phyloP scores from a whole-genome alignment of 441 rosid genomes.

The Hura crepitans region DNA sequence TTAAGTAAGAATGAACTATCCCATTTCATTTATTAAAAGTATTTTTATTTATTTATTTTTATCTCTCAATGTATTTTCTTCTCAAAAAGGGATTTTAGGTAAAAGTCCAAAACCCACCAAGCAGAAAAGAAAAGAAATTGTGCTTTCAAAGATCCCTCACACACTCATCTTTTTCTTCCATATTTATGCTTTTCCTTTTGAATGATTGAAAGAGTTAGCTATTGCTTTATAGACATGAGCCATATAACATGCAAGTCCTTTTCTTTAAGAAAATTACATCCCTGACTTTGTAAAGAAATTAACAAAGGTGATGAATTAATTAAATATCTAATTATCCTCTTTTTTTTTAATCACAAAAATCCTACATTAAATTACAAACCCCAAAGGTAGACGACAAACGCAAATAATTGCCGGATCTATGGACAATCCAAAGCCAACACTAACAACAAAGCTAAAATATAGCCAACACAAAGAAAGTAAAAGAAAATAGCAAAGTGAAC shows the following conservation, averaged over 20 bases:
- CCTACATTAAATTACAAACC: constrained; percentile 24
- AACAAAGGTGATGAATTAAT: constrained; percentile 8
- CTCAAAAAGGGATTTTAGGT: neutral
- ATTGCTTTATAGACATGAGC: neutral
- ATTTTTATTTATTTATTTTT: no score
- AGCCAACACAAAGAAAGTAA: neutral
- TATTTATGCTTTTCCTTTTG: neutral
- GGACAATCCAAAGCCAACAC: constrained; percentile 32
- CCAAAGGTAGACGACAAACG: constrained; percentile 35
- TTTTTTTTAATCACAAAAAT: constrained; percentile 6
- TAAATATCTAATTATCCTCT: constrained; percentile 14
- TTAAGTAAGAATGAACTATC: no score
- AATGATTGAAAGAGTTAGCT: constrained; percentile 3
- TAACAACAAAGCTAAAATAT: constrained; percentile 5
- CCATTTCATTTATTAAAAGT: no score
- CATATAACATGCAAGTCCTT: constrained; percentile 2
- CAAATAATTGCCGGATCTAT: constrained; percentile 39
- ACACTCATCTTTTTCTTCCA: neutral
- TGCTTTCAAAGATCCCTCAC: neutral
- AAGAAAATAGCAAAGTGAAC: neutral
- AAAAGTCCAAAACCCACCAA: constrained; percentile 13
- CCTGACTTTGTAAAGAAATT: constrained; percentile 8
- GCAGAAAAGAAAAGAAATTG: neutral
- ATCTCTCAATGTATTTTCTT: no score
- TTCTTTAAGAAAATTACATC: constrained; percentile 9